Conservation (phyloP, 352 stramenopile genomes). For the Globisporangium apiculatum region DNA sequence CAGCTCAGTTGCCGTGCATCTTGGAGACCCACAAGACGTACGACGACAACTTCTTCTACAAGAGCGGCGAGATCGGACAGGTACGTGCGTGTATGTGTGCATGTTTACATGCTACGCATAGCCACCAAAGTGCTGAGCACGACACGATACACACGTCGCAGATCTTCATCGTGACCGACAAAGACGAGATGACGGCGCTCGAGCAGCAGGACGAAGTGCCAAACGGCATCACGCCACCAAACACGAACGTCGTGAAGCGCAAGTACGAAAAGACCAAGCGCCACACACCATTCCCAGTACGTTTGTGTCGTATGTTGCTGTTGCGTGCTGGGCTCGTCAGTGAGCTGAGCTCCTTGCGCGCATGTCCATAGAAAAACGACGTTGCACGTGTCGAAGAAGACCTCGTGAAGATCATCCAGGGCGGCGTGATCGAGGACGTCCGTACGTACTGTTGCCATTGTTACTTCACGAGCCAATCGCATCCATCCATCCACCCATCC, state of each 20-base stretch:
- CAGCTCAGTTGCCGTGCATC: constrained; percentile 81
- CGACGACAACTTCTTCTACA: constrained; percentile 87
- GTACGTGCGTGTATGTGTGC: constrained; percentile 13
- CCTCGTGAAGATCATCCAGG: constrained; percentile 73
- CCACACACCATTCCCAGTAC: constrained; percentile 72
- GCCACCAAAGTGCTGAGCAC: background rate
- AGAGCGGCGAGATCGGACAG: constrained; percentile 83
- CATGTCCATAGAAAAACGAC: constrained; percentile 51
- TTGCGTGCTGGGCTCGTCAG: background rate
- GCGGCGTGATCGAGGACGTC: constrained; percentile 68
- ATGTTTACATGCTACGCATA: background rate
- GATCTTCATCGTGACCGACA: constrained; percentile 82
- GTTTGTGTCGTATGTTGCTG: constrained; percentile 1
- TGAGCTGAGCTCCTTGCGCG: background rate
- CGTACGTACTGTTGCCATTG: constrained; percentile 24
- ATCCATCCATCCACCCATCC: no score
- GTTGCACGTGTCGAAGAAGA: constrained; percentile 79
- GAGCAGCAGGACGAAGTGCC: constrained; percentile 60
- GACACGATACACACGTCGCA: constrained; percentile 11
- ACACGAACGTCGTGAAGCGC: constrained; percentile 83
- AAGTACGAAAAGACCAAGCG: constrained; percentile 86
- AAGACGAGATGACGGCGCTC: constrained; percentile 51
- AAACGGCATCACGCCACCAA: constrained; percentile 74
- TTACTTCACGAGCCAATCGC: no score
- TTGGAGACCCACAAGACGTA: constrained; percentile 88